A percentile compares a stretch with the other conserved stretches of the same genome.
phyloP scores from a whole-genome alignment of 2,329 filamentous ascomycete species.

The Emydomyces testavorans region DNA sequence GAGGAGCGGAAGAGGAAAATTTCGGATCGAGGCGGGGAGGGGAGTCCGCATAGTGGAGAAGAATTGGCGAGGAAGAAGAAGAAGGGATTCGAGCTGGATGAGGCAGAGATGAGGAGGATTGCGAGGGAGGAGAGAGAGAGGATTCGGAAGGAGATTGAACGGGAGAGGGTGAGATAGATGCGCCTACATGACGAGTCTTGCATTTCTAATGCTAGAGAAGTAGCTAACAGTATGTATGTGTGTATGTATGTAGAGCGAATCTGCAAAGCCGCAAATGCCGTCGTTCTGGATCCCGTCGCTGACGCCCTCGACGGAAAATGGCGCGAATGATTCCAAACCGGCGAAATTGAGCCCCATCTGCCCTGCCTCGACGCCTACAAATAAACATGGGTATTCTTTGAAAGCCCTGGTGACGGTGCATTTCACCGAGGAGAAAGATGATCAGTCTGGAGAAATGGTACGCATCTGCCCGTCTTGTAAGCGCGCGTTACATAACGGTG shows the following conservation, averaged over 20 bases:
- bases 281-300: slow-evolving; percentile 90
- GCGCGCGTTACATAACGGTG: slow-evolving; percentile 69
- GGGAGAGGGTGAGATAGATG: slow-evolving; percentile 53
- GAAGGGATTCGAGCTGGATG: slow-evolving; percentile 70
- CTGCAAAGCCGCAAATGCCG: slow-evolving; percentile 56
- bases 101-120: slow-evolving; percentile 61
- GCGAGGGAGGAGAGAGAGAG: slow-evolving; percentile 58
- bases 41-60: slow-evolving; percentile 28
- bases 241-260: slow-evolving; percentile 41
- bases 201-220: no score
- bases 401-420: slow-evolving; percentile 64
- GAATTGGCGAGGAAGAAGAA: slow-evolving; percentile 47
- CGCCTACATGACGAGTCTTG: no score
- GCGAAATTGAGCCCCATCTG: slow-evolving; percentile 61
- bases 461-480: slow-evolving; percentile 73
- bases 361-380: slow-evolving; percentile 56
- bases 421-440: slow-evolving; percentile 60
- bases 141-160: slow-evolving; percentile 57
- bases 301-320: slow-evolving; percentile 53
- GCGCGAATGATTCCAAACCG: slow-evolving; percentile 48
- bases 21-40: slow-evolving; percentile 23
- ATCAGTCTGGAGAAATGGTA: slow-evolving; percentile 38
- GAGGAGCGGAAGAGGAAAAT: slow-evolving; percentile 26
- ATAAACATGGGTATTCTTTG: slow-evolving; percentile 63
- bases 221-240: no score